Percentiles rank a stretch among this genome's conserved stretches.
Conservation (phyloP, 2,329 filamentous ascomycete genomes). For the Aspergillus neotritici region DNA sequence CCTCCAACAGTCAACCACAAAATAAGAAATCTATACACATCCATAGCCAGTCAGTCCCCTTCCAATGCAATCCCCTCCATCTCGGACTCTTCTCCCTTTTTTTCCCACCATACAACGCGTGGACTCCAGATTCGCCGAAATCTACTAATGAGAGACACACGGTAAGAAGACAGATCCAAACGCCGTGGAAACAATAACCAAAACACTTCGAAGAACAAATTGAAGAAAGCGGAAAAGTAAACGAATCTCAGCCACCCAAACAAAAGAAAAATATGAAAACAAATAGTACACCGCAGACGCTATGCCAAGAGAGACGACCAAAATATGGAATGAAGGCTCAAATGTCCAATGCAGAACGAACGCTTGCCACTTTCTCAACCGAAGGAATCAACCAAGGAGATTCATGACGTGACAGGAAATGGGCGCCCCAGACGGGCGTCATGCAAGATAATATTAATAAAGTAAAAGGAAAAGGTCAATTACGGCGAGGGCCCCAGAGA, state of each 20-base stretch:
- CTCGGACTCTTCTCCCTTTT: constrained; percentile 1
- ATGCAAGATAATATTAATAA: not conserved
- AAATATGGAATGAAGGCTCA: constrained; percentile 9
- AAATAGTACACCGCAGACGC: constrained; percentile 27
- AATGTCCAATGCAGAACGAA: not conserved
- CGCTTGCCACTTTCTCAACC: constrained; percentile 8
- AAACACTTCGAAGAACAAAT: not conserved
- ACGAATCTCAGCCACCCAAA: constrained; percentile 1
- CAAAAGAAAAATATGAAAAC: constrained; percentile 10
- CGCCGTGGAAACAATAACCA: not conserved
- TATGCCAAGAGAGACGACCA: constrained; percentile 20
- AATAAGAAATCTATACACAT: constrained; percentile 7
- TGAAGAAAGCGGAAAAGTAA: constrained; percentile 9
- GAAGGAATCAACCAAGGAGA: constrained; percentile 9
- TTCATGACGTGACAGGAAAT: constrained; percentile 7
- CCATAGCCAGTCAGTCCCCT: no score
- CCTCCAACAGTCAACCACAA: constrained; percentile 1
- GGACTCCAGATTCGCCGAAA: constrained; percentile 9
- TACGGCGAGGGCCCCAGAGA: constrained; percentile 25
- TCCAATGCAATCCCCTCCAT: not conserved
- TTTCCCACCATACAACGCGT: constrained; percentile 7
- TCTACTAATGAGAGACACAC: not conserved
- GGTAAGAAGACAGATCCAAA: not conserved
- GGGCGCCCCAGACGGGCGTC: not conserved
- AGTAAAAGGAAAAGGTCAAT: not conserved